Evolutionary conservation across 2,329 filamentous ascomycete species (phyloP).

Genomic region (Fonsecaea monophora): DNA sequence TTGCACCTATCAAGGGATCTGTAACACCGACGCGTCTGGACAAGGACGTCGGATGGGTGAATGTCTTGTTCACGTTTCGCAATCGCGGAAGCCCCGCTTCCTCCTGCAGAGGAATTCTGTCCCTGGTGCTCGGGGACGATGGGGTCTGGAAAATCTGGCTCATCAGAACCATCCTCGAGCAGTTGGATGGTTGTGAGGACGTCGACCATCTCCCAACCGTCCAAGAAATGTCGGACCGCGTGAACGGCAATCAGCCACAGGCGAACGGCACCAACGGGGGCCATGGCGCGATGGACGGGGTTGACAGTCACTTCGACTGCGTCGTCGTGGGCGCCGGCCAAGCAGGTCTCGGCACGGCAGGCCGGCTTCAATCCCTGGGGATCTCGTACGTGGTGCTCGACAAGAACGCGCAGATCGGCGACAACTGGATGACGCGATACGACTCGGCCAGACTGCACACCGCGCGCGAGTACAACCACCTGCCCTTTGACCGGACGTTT

Average conservation of each 20-base stretch:
- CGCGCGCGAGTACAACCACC: constrained; percentile 34
- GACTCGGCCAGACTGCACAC: constrained; percentile 50
- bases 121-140: constrained; percentile 25
- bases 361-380: constrained; percentile 53
- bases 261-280: constrained; percentile 1
- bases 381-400: constrained; percentile 55
- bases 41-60: constrained; percentile 28
- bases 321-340: constrained; percentile 53
- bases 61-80: constrained; percentile 27
- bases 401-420: constrained; percentile 52
- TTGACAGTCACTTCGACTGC: constrained; percentile 40
- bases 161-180: constrained; percentile 36
- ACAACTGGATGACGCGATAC: constrained; percentile 57
- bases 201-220: constrained; percentile 35
- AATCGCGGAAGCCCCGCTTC: constrained; percentile 15
- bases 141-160: constrained; percentile 43
- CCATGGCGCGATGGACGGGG: not conserved
- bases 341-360: constrained; percentile 53
- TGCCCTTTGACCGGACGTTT: constrained; percentile 43
- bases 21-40: constrained; percentile 17
- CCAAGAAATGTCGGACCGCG: constrained; percentile 6
- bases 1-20: constrained; percentile 13
- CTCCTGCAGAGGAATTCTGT: constrained; percentile 24
- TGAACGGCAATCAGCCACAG: not conserved
- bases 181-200: constrained; percentile 36